Evolutionary conservation across 306 rosid genomes (phyloP), one percentile per base, ranked within the genome.

Genomic region (Dalbergia cultrata): DNA sequence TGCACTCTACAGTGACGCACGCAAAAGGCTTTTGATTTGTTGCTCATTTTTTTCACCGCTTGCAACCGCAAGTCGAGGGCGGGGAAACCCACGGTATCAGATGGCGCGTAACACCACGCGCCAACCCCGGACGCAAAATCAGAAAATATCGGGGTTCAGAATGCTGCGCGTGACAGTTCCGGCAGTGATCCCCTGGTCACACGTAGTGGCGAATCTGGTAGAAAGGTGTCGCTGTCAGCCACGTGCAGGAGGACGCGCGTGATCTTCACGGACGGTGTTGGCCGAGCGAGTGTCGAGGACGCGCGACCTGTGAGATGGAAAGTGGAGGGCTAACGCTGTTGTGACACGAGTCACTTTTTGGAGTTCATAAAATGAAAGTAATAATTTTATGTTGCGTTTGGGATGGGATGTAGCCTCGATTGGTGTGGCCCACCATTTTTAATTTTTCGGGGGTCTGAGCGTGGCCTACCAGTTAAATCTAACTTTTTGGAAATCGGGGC

Each of bases 201-300:
- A 49, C 17, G 1, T 2, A 22, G 19, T 62, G 60, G 54, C 54
- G 16, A 67, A 31, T 60, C 21, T n/a, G 13, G 60, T 12, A 26
- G 67, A 7, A 67, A 67, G 14, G 2, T 9, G 80, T 83, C 79
- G 47, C 54, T 71, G 9, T 83, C 87, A 9, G 2, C 16, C 81
- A 74, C 56, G 8, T 39, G 18, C 34, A 1, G 16, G 5, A 21
- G 10, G 26, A 6, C 4, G 70, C 64, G 62, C 70, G 72, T 79
- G 16, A 4, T 7, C 0, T 0, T 5, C 84, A 74, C 87, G 0
- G 8, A 84, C 81, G 74, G 78, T 59, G 5, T 1, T 0, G 4
- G 78, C 2, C 22, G 1, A 5, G 60, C 65, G 33, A 59, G 18
- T 61, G 78, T 1, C 8, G 0, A 0, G 18, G 6, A 82, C 78